These are phyloP conservation scores for Candida wancherniae DNA, from an alignment of 805 yeast species.

Conservation along the genomic window DNA sequence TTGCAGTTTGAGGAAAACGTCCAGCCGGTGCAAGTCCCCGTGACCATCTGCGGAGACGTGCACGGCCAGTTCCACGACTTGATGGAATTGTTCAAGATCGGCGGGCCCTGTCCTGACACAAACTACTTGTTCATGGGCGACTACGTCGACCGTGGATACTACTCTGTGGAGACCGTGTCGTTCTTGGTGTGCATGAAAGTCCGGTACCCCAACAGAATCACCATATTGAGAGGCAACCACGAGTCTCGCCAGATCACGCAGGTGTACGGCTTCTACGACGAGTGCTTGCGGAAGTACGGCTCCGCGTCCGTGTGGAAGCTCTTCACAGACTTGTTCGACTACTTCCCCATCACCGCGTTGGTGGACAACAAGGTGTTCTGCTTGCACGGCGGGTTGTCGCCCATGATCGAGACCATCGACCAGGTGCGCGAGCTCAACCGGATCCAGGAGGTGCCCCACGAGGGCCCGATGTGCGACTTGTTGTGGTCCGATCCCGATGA, in stretches of 20 bases:
- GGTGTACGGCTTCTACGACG: constrained; percentile 94
- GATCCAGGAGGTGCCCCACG: constrained; percentile 95
- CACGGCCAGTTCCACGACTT: constrained; percentile 96
- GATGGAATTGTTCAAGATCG: constrained; percentile 88
- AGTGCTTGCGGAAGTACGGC: constrained; percentile 89
- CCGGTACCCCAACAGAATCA: constrained; percentile 85
- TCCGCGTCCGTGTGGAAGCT: constrained; percentile 90
- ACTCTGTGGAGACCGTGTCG: constrained; percentile 88
- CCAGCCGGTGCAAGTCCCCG: constrained; percentile 93
- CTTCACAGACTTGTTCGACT: constrained; percentile 88
- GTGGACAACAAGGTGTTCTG: constrained; percentile 89
- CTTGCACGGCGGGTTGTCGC: constrained; percentile 91
- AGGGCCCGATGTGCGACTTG: constrained; percentile 96
- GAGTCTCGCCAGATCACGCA: constrained; percentile 95
- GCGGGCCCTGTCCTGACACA: constrained; percentile 54
- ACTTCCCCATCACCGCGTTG: constrained; percentile 88
- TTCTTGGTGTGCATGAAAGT: constrained; percentile 88
- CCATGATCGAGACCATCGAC: constrained; percentile 89
- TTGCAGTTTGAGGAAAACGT: constrained; percentile 89
- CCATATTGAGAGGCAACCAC: constrained; percentile 91
- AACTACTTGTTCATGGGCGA: constrained; percentile 50
- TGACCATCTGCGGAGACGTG: constrained; percentile 95
- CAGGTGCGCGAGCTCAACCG: constrained; percentile 88
- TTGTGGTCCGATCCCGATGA: constrained; percentile 98
- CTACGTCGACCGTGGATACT: constrained; percentile 87